Evolutionary conservation across 2,329 filamentous ascomycete genomes (phyloP), one percentile per base, ranked within the genome.

Genomic region (Neonectria ditissima): DNA sequence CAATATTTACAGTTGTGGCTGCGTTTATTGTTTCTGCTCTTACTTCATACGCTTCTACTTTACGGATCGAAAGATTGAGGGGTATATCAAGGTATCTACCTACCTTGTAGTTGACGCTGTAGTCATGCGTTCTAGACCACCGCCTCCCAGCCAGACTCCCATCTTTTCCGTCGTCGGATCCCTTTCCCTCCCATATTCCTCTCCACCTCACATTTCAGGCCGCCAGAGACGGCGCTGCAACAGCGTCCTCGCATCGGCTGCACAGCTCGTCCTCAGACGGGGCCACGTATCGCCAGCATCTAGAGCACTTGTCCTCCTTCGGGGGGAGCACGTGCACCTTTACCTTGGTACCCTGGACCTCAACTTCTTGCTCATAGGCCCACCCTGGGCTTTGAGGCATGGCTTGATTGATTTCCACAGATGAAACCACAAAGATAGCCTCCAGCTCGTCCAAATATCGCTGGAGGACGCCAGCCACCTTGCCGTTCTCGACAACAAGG

Each of bases 271-370:
- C 88, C 69, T 90, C 84, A 51, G 80, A 79, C n/a, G 86, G 82
- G n/a, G 91, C 89, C 24, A 91, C 84, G 77, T 93, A 97, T 65
- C 91, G 88, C 96, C 96, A 99, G 80, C 96, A 99, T 54, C 96
- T 85, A 1, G 87, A 84, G 76, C 96, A 99, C 78, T 98, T 99
- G 50, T 84, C 80, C 13, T 83, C 73, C 69, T 71, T 76, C 1
- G 86, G 86, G 61, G 86, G 83, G 54, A 84, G 69, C 22, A 85
- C 82, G 67, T 80, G 78, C 22, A 82, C 83, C 30, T 70, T 79
- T 34, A 79, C 80, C 62, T 68, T 69, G 6, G 63, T 57, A 26
- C 75, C 81, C 41, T 75, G 73, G 2, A 82, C 76, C 66, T 82
- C 81, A 55, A 86, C 82, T 10, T 77, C 75, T 54, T 79, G 79